These are phyloP conservation scores for Termitomyces sp. DNA, from an alignment of 768 basidiomycete genomes.

Conservation along the genomic window DNA sequence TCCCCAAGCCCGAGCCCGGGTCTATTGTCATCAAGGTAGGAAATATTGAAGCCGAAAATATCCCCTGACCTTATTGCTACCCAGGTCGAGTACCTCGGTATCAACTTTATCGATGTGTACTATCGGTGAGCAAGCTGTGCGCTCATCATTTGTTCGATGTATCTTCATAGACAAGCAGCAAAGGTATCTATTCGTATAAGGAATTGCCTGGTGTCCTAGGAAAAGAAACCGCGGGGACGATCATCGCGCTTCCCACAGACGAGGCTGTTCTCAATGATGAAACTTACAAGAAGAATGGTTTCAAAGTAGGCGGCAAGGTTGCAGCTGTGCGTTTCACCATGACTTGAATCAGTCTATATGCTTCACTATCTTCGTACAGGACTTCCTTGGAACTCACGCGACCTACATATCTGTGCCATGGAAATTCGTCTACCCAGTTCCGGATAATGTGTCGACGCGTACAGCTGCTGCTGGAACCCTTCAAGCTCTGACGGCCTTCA, in stretches of 20 bases:
- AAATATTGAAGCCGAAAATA: background rate
- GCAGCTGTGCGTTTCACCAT: slow-evolving; percentile 47
- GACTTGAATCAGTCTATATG: no score
- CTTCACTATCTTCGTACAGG: slow-evolving; percentile 28
- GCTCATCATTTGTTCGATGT: background rate
- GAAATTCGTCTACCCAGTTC: slow-evolving; percentile 61
- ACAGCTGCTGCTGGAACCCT: slow-evolving; percentile 65
- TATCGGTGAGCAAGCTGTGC: slow-evolving; percentile 45
- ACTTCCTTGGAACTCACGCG: slow-evolving; percentile 51
- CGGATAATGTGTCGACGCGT: slow-evolving; percentile 52
- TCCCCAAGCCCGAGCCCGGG: slow-evolving; percentile 56
- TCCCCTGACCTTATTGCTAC: background rate
- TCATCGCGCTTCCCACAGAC: slow-evolving; percentile 74
- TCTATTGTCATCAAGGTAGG: slow-evolving; percentile 53
- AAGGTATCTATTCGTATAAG: slow-evolving; percentile 61
- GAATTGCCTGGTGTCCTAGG: slow-evolving; percentile 69
- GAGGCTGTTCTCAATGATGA: slow-evolving; percentile 52
- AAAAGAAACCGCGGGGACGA: slow-evolving; percentile 72
- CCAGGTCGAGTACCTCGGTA: slow-evolving; percentile 69
- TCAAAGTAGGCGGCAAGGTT: slow-evolving; percentile 67
- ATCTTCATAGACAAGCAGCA: slow-evolving; percentile 27
- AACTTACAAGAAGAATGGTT: slow-evolving; percentile 61
- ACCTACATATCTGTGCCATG: slow-evolving; percentile 71
- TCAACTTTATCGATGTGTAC: slow-evolving; percentile 90
- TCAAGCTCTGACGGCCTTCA: slow-evolving; percentile 76